Percentiles rank a stretch among this genome's conserved stretches.
Conservation (phyloP, 2,329 filamentous ascomycete species). For the Beauveria brongniartii region DNA sequence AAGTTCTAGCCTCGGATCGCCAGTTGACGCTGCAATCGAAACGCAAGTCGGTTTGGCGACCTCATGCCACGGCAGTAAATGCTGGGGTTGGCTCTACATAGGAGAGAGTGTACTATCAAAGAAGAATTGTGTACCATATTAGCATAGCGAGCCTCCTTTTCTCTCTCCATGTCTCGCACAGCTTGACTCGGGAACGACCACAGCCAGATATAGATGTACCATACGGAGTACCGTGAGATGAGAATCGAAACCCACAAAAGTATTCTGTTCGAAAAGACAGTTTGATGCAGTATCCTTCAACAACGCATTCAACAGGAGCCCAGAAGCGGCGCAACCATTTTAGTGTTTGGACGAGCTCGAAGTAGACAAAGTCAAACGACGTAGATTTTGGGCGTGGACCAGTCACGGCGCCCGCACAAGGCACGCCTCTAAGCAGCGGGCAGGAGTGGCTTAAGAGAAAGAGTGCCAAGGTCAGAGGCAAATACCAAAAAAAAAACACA, state of each 20-base stretch:
- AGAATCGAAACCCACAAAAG: too few relatives aligned
- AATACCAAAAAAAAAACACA: not conserved
- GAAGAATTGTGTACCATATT: not conserved
- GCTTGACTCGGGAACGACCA: not conserved
- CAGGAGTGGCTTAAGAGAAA: not conserved
- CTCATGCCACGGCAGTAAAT: not conserved
- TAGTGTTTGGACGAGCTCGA: not conserved
- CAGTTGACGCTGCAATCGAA: not conserved
- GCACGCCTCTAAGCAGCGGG: not conserved
- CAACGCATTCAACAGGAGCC: not conserved
- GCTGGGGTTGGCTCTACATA: not conserved
- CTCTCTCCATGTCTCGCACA: not conserved
- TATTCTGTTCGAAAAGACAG: not conserved
- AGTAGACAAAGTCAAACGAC: not conserved
- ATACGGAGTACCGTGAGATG: not conserved
- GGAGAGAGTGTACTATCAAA: not conserved
- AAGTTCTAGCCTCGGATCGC: not conserved
- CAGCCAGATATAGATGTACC: not conserved
- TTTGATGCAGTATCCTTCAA: too few relatives aligned
- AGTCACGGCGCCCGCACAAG: not conserved
- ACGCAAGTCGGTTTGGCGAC: not conserved
- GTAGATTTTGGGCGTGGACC: not conserved
- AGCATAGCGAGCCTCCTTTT: constrained; percentile 1
- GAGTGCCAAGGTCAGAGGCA: not conserved
- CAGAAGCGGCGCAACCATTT: not conserved